Evolutionary conservation across 2,329 filamentous ascomycete genomes (phyloP), one percentile per base, ranked within the genome.

Genomic region (Penicillium sp.): DNA sequence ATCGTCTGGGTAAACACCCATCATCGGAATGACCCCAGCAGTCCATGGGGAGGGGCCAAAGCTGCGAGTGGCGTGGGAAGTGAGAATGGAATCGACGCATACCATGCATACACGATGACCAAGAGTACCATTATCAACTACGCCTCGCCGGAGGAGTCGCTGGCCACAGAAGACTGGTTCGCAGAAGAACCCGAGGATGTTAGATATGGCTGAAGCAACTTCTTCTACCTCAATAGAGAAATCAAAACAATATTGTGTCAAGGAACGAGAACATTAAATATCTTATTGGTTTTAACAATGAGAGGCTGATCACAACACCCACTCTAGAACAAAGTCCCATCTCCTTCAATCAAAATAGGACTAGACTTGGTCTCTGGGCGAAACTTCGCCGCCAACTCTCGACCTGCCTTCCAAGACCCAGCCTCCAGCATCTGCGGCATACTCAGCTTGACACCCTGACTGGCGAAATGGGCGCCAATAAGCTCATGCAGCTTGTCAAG

Each of bases 21-120:
- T 73, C 88, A 91, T 70, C 82, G 88, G 37, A 91, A 90, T 65
- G 88, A 90, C 64, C 88, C 88, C 87, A 87, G 65, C 88, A 87
- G 59, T 86, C 89, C 0, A 89, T 88, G 88, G 89, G 88, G 28
- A 86, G 88, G 1, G 78, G 84, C 34, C 86, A 86, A 65, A 81
- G 83, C 53, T 35, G 63, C 66, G 1, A 88, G 85, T 64, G 89
- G 89, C 1, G 82, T 91, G 0, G 89, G 88, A 1, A 90, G 88
- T 61, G 89, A 92, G 78, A 91, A 91, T 67, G 89, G 89, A 0
- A 66, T 87, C 0, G 88, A 89, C 67, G 85, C 86, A 0, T 88
- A 84, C 66, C 78, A 75, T 52, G 81, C 82, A 0, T 87, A 87
- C 64, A 86, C 85, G 0, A 83, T 67, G 49, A 67, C 69, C 2